phyloP scores from a whole-genome alignment of 2,329 filamentous ascomycete species.

The Talaromyces sp. region DNA sequence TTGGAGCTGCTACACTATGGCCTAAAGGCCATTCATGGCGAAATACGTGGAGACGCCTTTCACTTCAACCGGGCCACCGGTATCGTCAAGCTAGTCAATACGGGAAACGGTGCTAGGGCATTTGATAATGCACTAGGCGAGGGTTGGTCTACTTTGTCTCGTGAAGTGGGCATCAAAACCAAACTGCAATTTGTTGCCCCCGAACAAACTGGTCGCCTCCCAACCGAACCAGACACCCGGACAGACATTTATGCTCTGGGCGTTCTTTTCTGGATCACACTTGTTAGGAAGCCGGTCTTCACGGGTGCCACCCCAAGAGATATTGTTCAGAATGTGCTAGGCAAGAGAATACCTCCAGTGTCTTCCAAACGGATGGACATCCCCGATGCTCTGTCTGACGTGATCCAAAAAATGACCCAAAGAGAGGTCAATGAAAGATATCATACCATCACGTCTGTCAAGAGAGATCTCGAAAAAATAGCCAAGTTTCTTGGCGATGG shows the following conservation, averaged over 20 bases:
- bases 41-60: conserved; percentile 85
- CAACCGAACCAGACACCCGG: conserved; percentile 82
- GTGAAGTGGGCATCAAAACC: conserved; percentile 78
- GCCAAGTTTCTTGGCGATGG: conserved; percentile 71
- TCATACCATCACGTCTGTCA: conserved; percentile 80
- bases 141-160: conserved; percentile 78
- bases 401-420: conserved; percentile 88
- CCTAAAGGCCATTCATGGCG: conserved; percentile 79
- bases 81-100: conserved; percentile 72
- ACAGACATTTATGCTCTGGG: conserved; percentile 94
- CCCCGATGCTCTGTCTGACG: conserved; percentile 72
- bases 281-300: conserved; percentile 75
- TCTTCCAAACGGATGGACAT: conserved; percentile 75
- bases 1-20: conserved; percentile 88
- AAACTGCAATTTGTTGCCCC: conserved; percentile 90
- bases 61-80: conserved; percentile 71
- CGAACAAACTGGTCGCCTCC: conserved; percentile 89
- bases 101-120: conserved; percentile 78
- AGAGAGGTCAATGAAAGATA: conserved; percentile 86
- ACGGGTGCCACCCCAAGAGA: conserved; percentile 76
- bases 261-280: conserved; percentile 79
- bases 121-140: conserved; percentile 89
- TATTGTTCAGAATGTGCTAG: conserved; percentile 84
- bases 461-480: conserved; percentile 71
- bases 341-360: conserved; percentile 70